Evolutionary conservation across 768 basidiomycete species (phyloP).

Genomic region (Rhodosporidiobolus sp.): DNA sequence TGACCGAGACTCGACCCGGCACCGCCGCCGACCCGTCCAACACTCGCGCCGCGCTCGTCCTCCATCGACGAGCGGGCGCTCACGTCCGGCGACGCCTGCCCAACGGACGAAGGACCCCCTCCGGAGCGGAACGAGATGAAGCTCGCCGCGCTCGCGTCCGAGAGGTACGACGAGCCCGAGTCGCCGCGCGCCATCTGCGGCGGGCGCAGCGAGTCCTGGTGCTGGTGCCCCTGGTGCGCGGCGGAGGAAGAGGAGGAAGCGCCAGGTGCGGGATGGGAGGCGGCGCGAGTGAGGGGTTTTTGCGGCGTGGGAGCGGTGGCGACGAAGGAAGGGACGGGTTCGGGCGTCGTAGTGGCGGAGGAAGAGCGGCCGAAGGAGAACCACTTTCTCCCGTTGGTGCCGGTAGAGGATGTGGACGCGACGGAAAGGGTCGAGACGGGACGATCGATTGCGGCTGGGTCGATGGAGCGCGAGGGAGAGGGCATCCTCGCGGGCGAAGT

Average conservation of each 20-base stretch:
- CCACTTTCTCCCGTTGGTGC: conserved; percentile 11
- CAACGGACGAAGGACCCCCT: not conserved
- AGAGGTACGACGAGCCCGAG: conserved; percentile 1
- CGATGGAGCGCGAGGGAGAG: not conserved
- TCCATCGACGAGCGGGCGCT: not conserved
- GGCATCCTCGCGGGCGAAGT: not conserved
- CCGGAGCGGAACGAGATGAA: conserved; percentile 11
- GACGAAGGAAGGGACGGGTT: not conserved
- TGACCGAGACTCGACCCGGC: not conserved
- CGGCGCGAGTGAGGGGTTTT: not conserved
- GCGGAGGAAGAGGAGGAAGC: not conserved
- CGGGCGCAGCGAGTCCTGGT: not conserved
- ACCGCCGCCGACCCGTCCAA: too few relatives aligned
- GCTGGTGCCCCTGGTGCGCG: not conserved
- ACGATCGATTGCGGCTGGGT: not conserved
- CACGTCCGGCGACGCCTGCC: not conserved
- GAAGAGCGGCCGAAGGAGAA: conserved; percentile 24
- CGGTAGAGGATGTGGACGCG: not conserved
- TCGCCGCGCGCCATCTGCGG: conserved; percentile 3
- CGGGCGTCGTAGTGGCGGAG: not conserved
- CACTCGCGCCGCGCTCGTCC: not conserved
- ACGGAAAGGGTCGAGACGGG: conserved; percentile 4
- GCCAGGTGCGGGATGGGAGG: too few relatives aligned
- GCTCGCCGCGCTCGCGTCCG: conserved; percentile 1
- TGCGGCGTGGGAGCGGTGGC: not conserved